A percentile compares a stretch with the other conserved stretches of the same genome.
phyloP scores from a whole-genome alignment of 2,329 filamentous ascomycete genomes.

The Akanthomyces muscarius region DNA sequence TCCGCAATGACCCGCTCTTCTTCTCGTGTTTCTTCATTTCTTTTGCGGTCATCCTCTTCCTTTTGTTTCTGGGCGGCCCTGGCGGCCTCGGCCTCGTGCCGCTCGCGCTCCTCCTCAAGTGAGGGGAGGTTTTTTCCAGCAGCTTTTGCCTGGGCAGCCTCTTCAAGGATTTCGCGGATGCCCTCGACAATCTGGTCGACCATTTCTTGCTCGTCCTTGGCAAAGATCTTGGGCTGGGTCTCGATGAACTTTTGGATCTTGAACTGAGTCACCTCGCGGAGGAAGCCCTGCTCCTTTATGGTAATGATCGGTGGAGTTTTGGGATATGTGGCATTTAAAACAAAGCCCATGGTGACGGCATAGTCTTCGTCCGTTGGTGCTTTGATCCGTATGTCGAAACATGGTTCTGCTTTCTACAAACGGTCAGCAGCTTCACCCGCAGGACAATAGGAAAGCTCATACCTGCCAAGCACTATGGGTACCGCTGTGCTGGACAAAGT shows the following conservation, averaged over 20 bases:
- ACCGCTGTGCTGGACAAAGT: constrained; percentile 71
- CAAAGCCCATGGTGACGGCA: constrained; percentile 67
- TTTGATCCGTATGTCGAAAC: constrained; percentile 76
- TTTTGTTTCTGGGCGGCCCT: constrained; percentile 55
- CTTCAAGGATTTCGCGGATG: constrained; percentile 74
- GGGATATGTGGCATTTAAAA: constrained; percentile 86
- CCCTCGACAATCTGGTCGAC: constrained; percentile 63
- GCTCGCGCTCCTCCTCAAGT: constrained; percentile 81
- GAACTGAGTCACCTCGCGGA: constrained; percentile 67
- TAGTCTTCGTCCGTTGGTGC: constrained; percentile 70
- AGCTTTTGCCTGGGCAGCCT: constrained; percentile 74
- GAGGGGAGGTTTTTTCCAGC: constrained; percentile 75
- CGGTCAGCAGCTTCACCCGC: constrained; percentile 23
- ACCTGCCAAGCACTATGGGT: constrained; percentile 82
- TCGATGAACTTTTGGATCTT: constrained; percentile 64
- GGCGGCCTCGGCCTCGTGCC: constrained; percentile 70
- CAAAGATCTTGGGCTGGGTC: constrained; percentile 52
- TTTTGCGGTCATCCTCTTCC: constrained; percentile 49
- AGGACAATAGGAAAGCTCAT: constrained; percentile 26
- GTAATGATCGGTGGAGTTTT: constrained; percentile 73
- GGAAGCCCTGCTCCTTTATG: constrained; percentile 58
- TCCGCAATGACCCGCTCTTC: constrained; percentile 67
- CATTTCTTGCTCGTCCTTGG: constrained; percentile 53
- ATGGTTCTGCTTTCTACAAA: constrained; percentile 69
- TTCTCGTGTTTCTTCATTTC: constrained; percentile 56